These are phyloP conservation scores for Solanum appendiculatum DNA, from an alignment of 257 asterid species.

Conservation along the genomic window DNA sequence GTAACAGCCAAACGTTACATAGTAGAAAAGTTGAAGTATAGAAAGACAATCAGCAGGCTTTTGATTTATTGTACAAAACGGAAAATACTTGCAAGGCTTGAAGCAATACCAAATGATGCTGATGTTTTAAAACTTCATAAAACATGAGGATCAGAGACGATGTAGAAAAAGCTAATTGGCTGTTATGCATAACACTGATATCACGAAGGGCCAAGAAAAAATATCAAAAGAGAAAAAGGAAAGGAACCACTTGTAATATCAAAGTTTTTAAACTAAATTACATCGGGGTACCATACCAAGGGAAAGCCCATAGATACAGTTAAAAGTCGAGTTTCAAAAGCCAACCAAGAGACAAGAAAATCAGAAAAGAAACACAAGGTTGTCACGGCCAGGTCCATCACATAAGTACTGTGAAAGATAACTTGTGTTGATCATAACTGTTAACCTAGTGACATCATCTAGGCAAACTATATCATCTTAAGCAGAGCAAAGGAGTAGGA, in stretches of 20 bases:
- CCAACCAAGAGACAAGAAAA: neutral
- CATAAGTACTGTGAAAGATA: neutral
- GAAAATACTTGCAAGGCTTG: neutral
- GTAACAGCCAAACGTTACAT: neutral
- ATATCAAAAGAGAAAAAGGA: neutral
- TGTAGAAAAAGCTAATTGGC: neutral
- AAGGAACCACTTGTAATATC: neutral
- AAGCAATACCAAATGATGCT: neutral
- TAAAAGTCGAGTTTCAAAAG: neutral
- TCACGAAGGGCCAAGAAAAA: neutral
- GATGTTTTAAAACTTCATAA: neutral
- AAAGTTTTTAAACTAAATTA: neutral
- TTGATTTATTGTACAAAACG: neutral
- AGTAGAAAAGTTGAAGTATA: neutral
- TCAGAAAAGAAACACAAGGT: neutral
- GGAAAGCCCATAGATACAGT: neutral
- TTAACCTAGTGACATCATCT: neutral
- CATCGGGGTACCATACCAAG: neutral
- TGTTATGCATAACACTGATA: neutral
- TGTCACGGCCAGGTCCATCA: neutral
- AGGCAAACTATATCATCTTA: neutral
- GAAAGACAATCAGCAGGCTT: neutral
- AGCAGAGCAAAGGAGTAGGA: constrained; percentile 7
- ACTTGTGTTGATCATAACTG: neutral
- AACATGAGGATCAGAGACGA: neutral